phyloP scores from a whole-genome alignment of 352 stramenopile species.

The Pythium sukuiense region DNA sequence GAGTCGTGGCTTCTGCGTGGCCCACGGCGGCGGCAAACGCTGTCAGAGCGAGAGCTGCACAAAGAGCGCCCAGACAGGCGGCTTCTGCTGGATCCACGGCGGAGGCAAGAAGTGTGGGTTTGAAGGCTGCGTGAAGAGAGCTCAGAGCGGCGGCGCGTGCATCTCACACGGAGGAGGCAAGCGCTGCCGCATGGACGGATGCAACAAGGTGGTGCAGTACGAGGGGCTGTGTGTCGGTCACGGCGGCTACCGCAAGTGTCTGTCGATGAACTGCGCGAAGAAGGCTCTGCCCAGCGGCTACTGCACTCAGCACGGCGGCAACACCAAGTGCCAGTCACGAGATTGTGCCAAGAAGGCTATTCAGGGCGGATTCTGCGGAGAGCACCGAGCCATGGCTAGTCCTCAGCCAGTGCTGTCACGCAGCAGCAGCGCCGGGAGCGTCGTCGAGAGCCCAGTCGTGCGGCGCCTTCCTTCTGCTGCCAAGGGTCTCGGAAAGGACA shows the following conservation, averaged over 20 bases:
- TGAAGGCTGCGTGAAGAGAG: conserved; percentile 42
- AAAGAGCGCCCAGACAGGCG: conserved; percentile 56
- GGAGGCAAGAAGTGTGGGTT: conserved; percentile 46
- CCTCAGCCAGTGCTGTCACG: conserved; percentile 5
- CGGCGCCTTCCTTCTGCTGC: background rate
- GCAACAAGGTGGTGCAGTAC: conserved; percentile 69
- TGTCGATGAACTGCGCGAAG: conserved; percentile 46
- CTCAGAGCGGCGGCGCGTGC: conserved; percentile 44
- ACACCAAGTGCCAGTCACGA: conserved; percentile 33
- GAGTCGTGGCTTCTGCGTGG: conserved; percentile 59
- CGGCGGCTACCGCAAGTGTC: conserved; percentile 52
- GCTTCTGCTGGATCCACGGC: conserved; percentile 56
- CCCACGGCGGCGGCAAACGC: conserved; percentile 62
- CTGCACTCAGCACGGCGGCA: conserved; percentile 47
- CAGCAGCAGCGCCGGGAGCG: background rate
- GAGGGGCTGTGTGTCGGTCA: conserved; percentile 57
- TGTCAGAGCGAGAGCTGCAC: conserved; percentile 47
- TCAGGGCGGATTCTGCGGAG: conserved; percentile 35
- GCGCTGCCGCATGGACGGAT: conserved; percentile 45
- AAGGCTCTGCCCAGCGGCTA: conserved; percentile 50
- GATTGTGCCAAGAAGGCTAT: conserved; percentile 42
- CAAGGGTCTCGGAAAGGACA: background rate
- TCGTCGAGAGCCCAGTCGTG: conserved; percentile 5
- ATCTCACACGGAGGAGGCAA: conserved; percentile 53
- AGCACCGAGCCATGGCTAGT: conserved; percentile 31